Base-by-base conservation (phyloP, 2,329 filamentous ascomycete genomes). In the Cercospora sp. region DNA sequence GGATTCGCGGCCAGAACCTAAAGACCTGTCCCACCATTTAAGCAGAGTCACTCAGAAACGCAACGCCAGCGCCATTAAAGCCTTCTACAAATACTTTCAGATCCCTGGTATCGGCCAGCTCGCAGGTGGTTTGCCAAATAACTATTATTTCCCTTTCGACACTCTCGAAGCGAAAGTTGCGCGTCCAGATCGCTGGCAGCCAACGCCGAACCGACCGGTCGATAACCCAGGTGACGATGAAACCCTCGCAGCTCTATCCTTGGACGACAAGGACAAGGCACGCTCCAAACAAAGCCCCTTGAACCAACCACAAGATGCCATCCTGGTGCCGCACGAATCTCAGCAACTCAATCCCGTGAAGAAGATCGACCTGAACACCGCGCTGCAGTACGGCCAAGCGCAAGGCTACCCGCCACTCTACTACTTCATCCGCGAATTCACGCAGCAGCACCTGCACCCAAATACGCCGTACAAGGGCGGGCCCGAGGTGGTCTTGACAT, bases 81-180 rank as follows among this genome's bases (percentile, higher is more conserved):
- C 85, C 42, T 92, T 94, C 79, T 97, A 97, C 84, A 93, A 92
- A 80, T 97, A 92, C 81, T 95, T 95, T 74, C 70, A 74, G 10
- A 87, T 88, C 63, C 87, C 87, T 0, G 86, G 86, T 40, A 87
- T 89, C 72, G 85, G 83, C 16, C 88, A 89, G 74, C 78, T 89
- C 42, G 87, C 87, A 10, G 87, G 87, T 75, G 87, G 87, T 68
- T 86, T 97, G 23, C 94, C 94, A 16, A 90, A 95, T 79, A 84
- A 90, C 45, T 86, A 86, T 67, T 92, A 92, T 81, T 97, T 97
- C 76, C 94, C 94, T 8, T 97, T 91, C 80, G 93, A 97, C 75
- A 95, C 93, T 0, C 88, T 97, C 70, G 92, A 97, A 80, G 92
- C 93, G 48, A 89, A 90, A 72, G 88, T 90, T 69, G 92, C 92